Evolutionary conservation across 306 rosid species (phyloP), one percentile per base, ranked within the genome.

Genomic region (Begonia peltatifolia): DNA sequence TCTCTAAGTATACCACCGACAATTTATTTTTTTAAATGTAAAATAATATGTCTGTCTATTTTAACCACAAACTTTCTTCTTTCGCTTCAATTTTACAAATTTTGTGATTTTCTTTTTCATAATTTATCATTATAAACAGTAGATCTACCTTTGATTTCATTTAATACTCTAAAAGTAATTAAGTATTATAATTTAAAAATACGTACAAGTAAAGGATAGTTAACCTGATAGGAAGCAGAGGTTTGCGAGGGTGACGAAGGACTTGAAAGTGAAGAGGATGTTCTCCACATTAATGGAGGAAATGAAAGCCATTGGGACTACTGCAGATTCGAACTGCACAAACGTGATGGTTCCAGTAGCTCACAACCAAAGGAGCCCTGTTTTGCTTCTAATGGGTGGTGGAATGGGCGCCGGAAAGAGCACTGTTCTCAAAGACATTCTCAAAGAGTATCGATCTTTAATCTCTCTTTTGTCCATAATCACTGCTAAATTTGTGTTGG

Each of bases 341-440:
- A 78, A 72, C 6, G 67, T 76, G 47, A 75, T 74, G 85, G 67
- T 61, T 7, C 85, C 87, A 11, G 57, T 53, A 12, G 77, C 68
- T 16, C 84, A 44, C 66, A 66, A 59, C 13, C 53, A 86, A 49
- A 76, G 99, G 47, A 90, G 88, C 55, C 99, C 99, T 0, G 86
- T 90, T 52, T 71, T 90, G 20, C 66, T 90, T 11, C 75, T 90
- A 6, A 90, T 90, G 87, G 99, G 99, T 4, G 95, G 99, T 63
- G 99, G 99, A 36, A 86, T 86, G 99, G 95, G 95, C 2, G 94
- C 88, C 23, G 95, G 99, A 78, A 90, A 90, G 61, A 90, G 95
- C 79, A 86, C 99, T 4, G 94, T 86, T 65, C 88, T 90, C 54
- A 83, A 83, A 75, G 76, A 79, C 50, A 83, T 86, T 71, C 78